A percentile compares a stretch with the other conserved stretches of the same genome.
Evolutionary conservation across 768 basidiomycete species (phyloP).

Genomic region (Candolleomyces aberdarensis): DNA sequence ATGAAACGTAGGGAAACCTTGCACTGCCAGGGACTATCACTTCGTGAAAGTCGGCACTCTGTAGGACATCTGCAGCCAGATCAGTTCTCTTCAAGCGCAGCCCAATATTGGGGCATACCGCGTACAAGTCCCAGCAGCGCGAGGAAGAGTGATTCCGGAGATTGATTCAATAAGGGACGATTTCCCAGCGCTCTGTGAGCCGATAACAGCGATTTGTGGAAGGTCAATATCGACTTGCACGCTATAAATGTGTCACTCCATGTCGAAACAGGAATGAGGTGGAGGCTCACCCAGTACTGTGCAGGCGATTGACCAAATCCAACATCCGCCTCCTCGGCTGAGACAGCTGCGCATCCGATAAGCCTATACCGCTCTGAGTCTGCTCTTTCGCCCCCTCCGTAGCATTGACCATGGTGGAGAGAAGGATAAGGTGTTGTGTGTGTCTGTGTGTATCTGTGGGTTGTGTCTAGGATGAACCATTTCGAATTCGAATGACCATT

Average conservation of each 20-base stretch:
- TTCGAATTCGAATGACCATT: too few relatives aligned
- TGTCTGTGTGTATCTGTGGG: too few relatives aligned
- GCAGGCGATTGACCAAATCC: constrained; percentile 57
- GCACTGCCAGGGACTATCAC: constrained; percentile 45
- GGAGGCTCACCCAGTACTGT: constrained; percentile 52
- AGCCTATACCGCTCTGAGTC: constrained; percentile 34
- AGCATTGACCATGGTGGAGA: too few relatives aligned
- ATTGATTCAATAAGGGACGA: constrained; percentile 78
- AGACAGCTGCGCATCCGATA: constrained; percentile 45
- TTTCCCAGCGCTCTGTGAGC: constrained; percentile 72
- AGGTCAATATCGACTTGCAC: constrained; percentile 70
- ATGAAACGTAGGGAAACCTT: constrained; percentile 44
- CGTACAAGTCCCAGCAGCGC: constrained; percentile 75
- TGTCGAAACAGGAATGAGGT: neutral
- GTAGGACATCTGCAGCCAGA: constrained; percentile 45
- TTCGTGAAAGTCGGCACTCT: constrained; percentile 50
- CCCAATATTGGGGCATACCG: constrained; percentile 34
- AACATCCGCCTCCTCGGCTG: constrained; percentile 47
- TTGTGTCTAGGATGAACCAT: too few relatives aligned
- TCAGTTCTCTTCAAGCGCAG: neutral
- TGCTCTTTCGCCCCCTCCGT: too few relatives aligned
- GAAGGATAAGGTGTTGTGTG: too few relatives aligned
- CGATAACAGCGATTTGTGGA: constrained; percentile 71
- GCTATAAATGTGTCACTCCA: constrained; percentile 27
- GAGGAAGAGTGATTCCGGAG: constrained; percentile 66